These are phyloP conservation scores for Purshia tridentata DNA, from an alignment of 306 rosid species.

Conservation along the genomic window DNA sequence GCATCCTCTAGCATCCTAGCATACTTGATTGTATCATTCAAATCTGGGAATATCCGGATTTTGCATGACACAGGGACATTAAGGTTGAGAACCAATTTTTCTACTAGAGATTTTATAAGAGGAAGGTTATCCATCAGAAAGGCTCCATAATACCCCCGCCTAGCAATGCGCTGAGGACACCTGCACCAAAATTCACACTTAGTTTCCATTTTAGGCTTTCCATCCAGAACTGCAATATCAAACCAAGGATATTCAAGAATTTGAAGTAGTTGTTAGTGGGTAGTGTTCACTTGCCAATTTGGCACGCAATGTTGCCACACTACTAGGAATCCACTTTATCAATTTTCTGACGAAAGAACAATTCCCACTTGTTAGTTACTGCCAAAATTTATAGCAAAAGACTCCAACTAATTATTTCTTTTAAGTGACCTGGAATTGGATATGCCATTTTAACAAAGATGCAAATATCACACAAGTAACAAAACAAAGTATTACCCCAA, in stretches of 20 bases:
- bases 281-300: not conserved
- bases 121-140: conserved; percentile 97
- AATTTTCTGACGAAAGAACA: not conserved
- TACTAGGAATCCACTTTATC: not conserved
- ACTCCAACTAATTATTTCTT: not conserved
- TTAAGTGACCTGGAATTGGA: no score
- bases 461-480: not conserved
- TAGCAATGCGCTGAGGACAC: conserved; percentile 97
- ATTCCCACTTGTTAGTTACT: not conserved
- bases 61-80: conserved; percentile 91
- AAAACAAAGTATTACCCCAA: conserved; percentile 59
- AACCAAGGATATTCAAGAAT: not conserved
- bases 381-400: no score
- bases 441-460: not conserved
- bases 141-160: conserved; percentile 86
- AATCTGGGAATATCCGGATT: conserved; percentile 78
- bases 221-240: not conserved
- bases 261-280: not conserved
- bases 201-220: not conserved
- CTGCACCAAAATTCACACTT: conserved; percentile 35
- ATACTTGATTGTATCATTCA: conserved; percentile 75
- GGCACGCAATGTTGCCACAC: not conserved
- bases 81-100: conserved; percentile 77
- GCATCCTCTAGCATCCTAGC: conserved; percentile 94
- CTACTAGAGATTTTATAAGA: conserved; percentile 72